Conservation (phyloP, 2,329 filamentous ascomycete species). For the Rhynchosporium agropyri region DNA sequence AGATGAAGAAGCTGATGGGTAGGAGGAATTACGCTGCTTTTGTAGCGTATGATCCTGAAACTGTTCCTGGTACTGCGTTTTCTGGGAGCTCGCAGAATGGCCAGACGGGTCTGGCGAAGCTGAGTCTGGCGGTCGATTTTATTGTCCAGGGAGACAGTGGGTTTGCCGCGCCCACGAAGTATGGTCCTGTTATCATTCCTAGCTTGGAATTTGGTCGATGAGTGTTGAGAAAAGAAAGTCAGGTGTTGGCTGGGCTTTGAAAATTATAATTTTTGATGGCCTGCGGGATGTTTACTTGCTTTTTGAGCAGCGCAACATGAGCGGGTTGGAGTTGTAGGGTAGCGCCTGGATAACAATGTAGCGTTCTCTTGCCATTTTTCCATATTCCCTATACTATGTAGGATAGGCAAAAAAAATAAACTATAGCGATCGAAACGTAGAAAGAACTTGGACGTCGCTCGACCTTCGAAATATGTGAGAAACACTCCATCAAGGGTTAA, state of each 20-base stretch:
- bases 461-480: too few relatives aligned
- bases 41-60: constrained; percentile 91
- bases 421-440: not conserved
- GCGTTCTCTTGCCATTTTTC: not conserved
- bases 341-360: constrained; percentile 21
- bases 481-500: too few relatives aligned
- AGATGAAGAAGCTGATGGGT: constrained; percentile 91
- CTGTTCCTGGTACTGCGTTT: constrained; percentile 43
- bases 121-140: constrained; percentile 93
- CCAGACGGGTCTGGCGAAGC: constrained; percentile 57
- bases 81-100: constrained; percentile 41
- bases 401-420: constrained; percentile 1
- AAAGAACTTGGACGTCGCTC: not conserved
- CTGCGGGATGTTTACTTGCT: not conserved
- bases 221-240: not conserved
- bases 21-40: constrained; percentile 90
- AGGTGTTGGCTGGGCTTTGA: not conserved
- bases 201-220: constrained; percentile 75
- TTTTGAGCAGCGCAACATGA: constrained; percentile 20
- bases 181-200: constrained; percentile 93
- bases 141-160: constrained; percentile 91
- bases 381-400: not conserved
- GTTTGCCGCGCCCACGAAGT: constrained; percentile 85
- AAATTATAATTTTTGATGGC: constrained; percentile 14
- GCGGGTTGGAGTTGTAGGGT: constrained; percentile 30